Base-by-base conservation (phyloP, 129 eudicot species). In the Lonicera japonica region DNA sequence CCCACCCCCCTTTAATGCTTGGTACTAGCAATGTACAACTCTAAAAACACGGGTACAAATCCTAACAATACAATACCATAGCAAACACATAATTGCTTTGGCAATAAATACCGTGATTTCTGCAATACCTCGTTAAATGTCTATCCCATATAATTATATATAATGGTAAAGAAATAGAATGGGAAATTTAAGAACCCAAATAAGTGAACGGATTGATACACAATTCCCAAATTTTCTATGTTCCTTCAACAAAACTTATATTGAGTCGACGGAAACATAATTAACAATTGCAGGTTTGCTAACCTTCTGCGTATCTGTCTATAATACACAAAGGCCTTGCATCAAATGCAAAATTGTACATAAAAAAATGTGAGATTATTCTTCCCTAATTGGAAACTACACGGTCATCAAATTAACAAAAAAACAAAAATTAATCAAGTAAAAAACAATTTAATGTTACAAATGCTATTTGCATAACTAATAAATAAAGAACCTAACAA, bases 401-500 rank as follows among this genome's bases (percentile, higher is more conserved):
- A 54, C 20, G 29, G 2, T 19, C 29, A 51, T 58, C 8, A 50
- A 50, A 50, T 25, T 29, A 34, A 25, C 52, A 19, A 16, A 19
- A 16, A 64, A 52, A 34, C 7, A 19, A 36, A 18, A 17, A 25
- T 50, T 4, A 65, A 52, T 21, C 21, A 23, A 50, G 36, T 12
- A 16, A 25, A 60, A 48, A 67, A 69, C 50, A 50, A 25, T 60
- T 15, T 45, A 58, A 63, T 63, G 75, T 71, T 63, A 58, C 65
- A 19, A 25, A 63, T 64, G 36, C 78, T 71, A 71, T 67, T 71
- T 67, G 65, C 73, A 71, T 36, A 40, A 75, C 74, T 75, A 60
- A 76, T 61, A 58, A 63, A 66, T 22, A 25, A 46, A 46, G 21
- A 52, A 52, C 20, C 62, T 58, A 74, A 10, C 24, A 65, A 46